Base-by-base conservation (phyloP, 495 filamentous ascomycete species). In the Talaromyces adpressus region DNA sequence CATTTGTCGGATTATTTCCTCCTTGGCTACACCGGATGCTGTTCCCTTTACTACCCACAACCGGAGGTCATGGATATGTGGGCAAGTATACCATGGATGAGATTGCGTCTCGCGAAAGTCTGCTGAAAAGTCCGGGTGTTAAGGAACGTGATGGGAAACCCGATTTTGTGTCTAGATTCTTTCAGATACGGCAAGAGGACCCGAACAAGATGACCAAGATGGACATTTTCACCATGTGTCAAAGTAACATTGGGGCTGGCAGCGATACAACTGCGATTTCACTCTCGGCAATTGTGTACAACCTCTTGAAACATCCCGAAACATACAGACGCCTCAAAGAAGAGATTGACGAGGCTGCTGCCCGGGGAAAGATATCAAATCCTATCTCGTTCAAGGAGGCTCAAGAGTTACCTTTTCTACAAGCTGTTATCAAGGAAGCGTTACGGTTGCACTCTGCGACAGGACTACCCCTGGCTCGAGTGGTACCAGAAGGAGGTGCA, bases 361-460 rank as follows among this genome's bases (percentile, higher is more conserved):
- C 23, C 0, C 32, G 63, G 12, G 67, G 67, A 34, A 57, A 64
- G 7, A 39, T 71, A 9, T 58, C 65, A 7, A 64, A 68, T 11
- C 56, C 45, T 7, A 54, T 70, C 11, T 67, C 68, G 2, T 52
- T 49, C 23, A 16, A 62, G 36, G 36, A 72, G 72, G 14, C 67
- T 11, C 65, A 70, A 25, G 49, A 65, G 16, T 70, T 90, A 9
- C 75, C 70, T 1, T 91, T 90, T 66, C 81, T 91, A 5, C 85
- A 87, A 63, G 85, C 87, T 4, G 82, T 83, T 36, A 82, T 91
- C 64, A 87, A 89, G 71, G 89, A 92, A 72, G 77, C 83, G 0
- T 82, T 90, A 69, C 81, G 88, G 5, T 57, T 91, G 20, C 84
- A 90, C 66, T 86, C 89, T 0, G 82, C 85, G 7, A 78, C 84